Evolutionary conservation across 768 basidiomycete species (phyloP).

Genomic region (Mrakia hoshinonis): DNA sequence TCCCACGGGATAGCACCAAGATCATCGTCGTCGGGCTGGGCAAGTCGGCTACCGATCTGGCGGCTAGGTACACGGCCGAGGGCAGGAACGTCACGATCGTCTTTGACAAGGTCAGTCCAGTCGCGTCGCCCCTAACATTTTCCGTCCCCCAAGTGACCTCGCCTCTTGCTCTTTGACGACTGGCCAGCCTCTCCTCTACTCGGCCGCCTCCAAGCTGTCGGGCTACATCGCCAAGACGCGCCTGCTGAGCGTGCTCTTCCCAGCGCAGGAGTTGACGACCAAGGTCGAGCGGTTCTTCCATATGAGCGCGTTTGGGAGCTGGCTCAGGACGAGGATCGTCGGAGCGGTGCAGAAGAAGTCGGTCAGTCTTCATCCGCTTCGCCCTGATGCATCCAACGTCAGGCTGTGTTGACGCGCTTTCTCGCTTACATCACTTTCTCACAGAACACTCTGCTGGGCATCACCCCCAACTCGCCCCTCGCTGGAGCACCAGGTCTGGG

Average conservation of each 20-base stretch:
- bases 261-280: background rate
- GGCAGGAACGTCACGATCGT: background rate
- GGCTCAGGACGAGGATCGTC: background rate
- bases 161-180: no score
- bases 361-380: no score
- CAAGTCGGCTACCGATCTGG: background rate
- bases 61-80: background rate
- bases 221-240: no score
- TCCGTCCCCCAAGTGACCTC: no score
- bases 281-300: background rate
- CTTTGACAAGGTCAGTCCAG: background rate
- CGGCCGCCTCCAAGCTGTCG: no score
- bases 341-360: background rate
- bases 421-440: no score
- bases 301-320: background rate
- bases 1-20: background rate
- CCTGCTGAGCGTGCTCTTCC: no score
- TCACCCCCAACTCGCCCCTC: background rate
- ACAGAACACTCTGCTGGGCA: background rate
- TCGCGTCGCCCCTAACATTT: no score
- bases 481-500: background rate
- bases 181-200: no score
- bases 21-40: background rate
- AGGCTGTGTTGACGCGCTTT: no score
- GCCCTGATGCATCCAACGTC: no score